Percentiles rank a stretch among this genome's conserved stretches.
These are phyloP conservation scores for Colletotrichum sp. DNA, from an alignment of 2,329 filamentous ascomycete species.

Conservation along the genomic window DNA sequence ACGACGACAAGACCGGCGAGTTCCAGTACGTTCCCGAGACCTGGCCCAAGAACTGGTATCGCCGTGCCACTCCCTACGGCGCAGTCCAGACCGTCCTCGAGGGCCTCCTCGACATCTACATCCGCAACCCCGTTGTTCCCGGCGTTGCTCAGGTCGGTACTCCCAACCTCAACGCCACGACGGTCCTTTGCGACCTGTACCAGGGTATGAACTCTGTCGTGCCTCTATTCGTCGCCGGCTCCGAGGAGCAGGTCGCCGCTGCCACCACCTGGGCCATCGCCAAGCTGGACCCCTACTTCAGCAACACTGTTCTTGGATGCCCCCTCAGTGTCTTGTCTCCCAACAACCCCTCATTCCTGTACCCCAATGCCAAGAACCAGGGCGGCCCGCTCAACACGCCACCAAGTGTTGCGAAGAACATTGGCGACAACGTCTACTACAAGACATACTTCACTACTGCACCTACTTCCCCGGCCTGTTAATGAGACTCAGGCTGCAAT, in stretches of 20 bases:
- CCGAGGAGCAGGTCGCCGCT: background rate
- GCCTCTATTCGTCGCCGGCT: constrained; percentile 1
- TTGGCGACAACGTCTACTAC: constrained; percentile 8
- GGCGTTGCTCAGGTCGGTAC: background rate
- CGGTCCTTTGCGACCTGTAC: constrained; percentile 1
- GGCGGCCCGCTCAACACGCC: constrained; percentile 8
- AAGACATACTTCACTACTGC: constrained; percentile 7
- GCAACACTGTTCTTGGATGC: constrained; percentile 1
- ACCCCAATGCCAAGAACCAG: background rate
- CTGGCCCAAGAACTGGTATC: constrained; percentile 16
- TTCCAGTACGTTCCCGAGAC: constrained; percentile 18
- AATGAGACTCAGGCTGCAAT: background rate
- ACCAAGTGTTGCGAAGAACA: background rate
- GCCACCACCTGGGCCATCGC: background rate
- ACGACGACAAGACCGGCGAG: constrained; percentile 1
- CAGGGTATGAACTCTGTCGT: background rate
- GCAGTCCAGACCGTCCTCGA: background rate
- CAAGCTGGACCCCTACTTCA: constrained; percentile 11
- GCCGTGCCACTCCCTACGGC: constrained; percentile 8
- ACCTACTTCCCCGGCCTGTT: background rate
- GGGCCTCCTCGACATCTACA: background rate
- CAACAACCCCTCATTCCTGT: background rate
- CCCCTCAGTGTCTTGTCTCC: background rate
- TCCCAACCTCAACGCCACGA: constrained; percentile 4
- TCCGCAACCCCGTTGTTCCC: background rate